phyloP scores from a whole-genome alignment of 2,329 filamentous ascomycete species.

The Hymenoscyphus infarciens region DNA sequence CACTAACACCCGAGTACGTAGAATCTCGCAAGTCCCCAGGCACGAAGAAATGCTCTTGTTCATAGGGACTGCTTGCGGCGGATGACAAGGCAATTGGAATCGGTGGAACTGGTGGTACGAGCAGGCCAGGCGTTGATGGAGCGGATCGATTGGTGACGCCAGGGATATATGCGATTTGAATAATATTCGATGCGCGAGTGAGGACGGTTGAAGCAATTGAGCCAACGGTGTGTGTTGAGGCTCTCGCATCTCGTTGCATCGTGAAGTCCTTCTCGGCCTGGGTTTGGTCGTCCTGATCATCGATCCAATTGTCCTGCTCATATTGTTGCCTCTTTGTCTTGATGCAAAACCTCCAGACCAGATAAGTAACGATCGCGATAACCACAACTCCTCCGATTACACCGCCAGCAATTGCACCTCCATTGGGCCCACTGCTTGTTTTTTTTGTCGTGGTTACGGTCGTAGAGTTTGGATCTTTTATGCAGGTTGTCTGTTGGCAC shows the following conservation, averaged over 20 bases:
- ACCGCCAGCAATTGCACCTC: conserved; percentile 86
- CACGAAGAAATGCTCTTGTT: conserved; percentile 90
- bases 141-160: conserved; percentile 91
- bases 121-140: conserved; percentile 73
- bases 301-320: conserved; percentile 54
- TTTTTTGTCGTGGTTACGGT: conserved; percentile 30
- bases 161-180: conserved; percentile 98
- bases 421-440: conserved; percentile 55
- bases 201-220: conserved; percentile 95
- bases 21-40: conserved; percentile 87
- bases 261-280: conserved; percentile 51
- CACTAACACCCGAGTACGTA: conserved; percentile 74
- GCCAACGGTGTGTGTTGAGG: conserved; percentile 79
- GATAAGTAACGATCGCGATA: conserved; percentile 69
- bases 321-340: conserved; percentile 72
- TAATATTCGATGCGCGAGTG: conserved; percentile 95
- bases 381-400: conserved; percentile 80
- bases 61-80: conserved; percentile 54
- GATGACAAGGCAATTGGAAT: conserved; percentile 67
- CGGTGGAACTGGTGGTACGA: conserved; percentile 90
- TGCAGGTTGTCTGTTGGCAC: conserved; percentile 57
- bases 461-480: conserved; percentile 36
- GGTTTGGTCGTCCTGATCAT: conserved; percentile 48
- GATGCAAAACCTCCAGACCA: conserved; percentile 85
- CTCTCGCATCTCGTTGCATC: conserved; percentile 57